These are phyloP conservation scores for Fraxinus nigra DNA, from an alignment of 305 asterid genomes.

Conservation along the genomic window DNA sequence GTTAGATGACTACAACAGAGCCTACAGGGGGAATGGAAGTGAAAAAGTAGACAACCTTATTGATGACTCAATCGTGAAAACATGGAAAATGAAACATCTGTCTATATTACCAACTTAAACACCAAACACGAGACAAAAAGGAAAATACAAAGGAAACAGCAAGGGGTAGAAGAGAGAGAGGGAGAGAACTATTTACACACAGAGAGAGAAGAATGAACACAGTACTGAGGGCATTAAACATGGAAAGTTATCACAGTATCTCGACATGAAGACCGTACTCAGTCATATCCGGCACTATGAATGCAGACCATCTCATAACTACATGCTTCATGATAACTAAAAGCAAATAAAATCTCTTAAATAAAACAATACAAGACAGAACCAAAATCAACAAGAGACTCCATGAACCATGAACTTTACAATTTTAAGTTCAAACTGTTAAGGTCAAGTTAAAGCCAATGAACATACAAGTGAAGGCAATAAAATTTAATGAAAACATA, in stretches of 20 bases:
- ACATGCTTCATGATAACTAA: not conserved
- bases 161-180: not conserved
- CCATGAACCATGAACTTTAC: not conserved
- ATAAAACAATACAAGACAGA: not conserved
- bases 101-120: not conserved
- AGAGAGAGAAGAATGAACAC: not conserved
- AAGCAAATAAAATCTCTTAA: not conserved
- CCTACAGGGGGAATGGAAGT: not conserved
- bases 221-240: not conserved
- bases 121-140: not conserved
- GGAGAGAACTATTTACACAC: not conserved
- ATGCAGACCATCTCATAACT: not conserved
- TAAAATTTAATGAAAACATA: not conserved
- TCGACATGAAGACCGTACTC: not conserved
- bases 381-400: not conserved
- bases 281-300: conserved; percentile 1
- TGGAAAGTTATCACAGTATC: not conserved
- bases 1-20: not conserved
- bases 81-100: not conserved
- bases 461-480: not conserved
- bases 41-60: not conserved
- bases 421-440: not conserved
- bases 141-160: not conserved
- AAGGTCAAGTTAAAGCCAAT: not conserved
- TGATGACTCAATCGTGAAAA: not conserved